phyloP scores from a whole-genome alignment of 2,329 filamentous ascomycete species.

The Acephala macrosclerotiorum region DNA sequence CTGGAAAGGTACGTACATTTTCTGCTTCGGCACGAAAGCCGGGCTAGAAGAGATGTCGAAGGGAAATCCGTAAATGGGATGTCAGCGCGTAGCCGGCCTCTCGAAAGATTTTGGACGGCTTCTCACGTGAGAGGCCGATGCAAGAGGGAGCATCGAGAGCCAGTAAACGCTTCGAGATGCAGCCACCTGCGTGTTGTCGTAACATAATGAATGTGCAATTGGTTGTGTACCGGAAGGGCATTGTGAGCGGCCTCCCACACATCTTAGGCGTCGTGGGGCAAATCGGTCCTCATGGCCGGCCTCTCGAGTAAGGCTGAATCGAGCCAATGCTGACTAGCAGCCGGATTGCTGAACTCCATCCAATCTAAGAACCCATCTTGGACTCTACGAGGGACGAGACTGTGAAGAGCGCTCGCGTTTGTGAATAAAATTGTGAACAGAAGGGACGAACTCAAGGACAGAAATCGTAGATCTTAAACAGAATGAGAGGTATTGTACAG shows the following conservation, averaged over 20 bases:
- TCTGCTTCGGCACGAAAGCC: neutral
- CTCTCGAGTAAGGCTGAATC: neutral
- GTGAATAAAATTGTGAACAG: too few species aligned
- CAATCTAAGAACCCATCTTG: too few species aligned
- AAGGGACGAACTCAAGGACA: too few species aligned
- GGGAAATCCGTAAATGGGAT: neutral
- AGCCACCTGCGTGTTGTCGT: neutral
- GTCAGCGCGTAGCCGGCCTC: conserved; percentile 4
- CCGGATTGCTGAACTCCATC: too few species aligned
- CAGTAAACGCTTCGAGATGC: neutral
- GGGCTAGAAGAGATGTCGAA: neutral
- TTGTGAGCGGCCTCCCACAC: conserved; percentile 1
- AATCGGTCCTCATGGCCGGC: neutral
- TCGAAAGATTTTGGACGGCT: neutral
- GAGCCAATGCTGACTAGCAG: too few species aligned
- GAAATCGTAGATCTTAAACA: too few species aligned
- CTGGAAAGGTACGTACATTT: neutral
- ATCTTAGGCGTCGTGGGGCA: neutral
- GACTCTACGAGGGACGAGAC: too few species aligned
- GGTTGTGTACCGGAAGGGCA: neutral
- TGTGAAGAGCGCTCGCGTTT: too few species aligned
- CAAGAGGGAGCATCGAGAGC: neutral
- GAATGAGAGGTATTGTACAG: too few species aligned
- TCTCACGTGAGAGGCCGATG: conserved; percentile 2
- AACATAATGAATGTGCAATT: neutral